Evolutionary conservation across 345 rosid species (phyloP), one percentile per base, ranked within the genome.

Genomic region (Eucalyptus sp.): DNA sequence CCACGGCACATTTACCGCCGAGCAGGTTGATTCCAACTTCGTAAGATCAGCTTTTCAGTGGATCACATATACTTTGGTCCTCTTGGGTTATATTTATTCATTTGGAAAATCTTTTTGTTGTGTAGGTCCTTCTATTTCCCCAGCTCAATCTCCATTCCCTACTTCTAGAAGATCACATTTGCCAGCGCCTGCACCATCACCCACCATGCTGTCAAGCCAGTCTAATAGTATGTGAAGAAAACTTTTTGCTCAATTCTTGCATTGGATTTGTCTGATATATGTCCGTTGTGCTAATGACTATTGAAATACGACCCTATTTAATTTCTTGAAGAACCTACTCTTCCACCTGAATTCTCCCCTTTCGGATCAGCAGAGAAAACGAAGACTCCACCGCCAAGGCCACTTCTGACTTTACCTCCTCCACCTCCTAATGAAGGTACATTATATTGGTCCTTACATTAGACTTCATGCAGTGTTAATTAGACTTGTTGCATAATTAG

Each of bases 371-470:
- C 90, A 87, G 92, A 89, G 89, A 93, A 92, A 89, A 83, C n/a
- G 6, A 95, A 90, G 89, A 50, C 93, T 90, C 94, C 94, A 13
- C 93, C 93, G 10, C 92, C 96, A 79, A 86, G 91, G 48, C 87
- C 90, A n/a, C 87, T 93, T 58, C 64, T 92, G 92, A 88, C 88
- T 27, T 90, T 95, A 22, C 97, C 96, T 31, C 95, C 97, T 88
- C 96, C 97, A 24, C 97, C 97, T 89, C 96, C 96, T 87, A 94
- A 93, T 71, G 93, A 87, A 91, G 95, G 97, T 94, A 89, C 50
- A 54, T 54, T 22, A 68, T 58, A 25, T 54, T 9, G 5, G 33
- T 37, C 41, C 12, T 86, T 51, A 37, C 33, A 56, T 54, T 24
- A 43, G 15, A 50, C 86, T 56, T 56, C 76, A 83, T 81, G 64